Percentiles rank a stretch among this genome's conserved stretches.
phyloP scores from a whole-genome alignment of 306 rosid species.

The Fragaria nilgerrensis region DNA sequence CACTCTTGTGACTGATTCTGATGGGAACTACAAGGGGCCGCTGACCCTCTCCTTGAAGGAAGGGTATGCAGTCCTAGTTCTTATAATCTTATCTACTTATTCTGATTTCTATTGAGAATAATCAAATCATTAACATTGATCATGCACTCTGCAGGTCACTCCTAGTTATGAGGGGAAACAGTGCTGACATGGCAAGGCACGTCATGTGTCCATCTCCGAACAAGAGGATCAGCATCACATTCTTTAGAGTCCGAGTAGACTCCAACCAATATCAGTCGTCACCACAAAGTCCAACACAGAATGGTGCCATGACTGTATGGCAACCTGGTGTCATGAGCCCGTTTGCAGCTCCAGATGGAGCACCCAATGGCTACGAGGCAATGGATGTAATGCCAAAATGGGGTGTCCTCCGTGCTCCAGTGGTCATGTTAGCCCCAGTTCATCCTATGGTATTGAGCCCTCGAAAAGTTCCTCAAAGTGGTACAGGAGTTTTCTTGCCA shows the following conservation, averaged over 20 bases:
- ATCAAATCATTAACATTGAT: background rate
- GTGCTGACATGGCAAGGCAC: conserved; percentile 97
- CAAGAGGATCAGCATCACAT: conserved; percentile 75
- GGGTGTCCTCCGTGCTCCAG: conserved; percentile 72
- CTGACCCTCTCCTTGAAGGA: conserved; percentile 77
- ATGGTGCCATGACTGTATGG: conserved; percentile 60
- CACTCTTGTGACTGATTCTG: conserved; percentile 71
- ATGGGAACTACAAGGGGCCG: conserved; percentile 96
- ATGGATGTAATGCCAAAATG: conserved; percentile 73
- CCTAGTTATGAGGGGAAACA: conserved; percentile 95
- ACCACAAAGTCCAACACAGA: conserved; percentile 41
- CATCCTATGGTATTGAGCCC: conserved; percentile 63
- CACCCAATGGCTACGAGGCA: conserved; percentile 50
- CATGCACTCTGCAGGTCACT: conserved; percentile 59
- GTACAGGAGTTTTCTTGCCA: conserved; percentile 96
- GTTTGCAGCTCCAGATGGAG: conserved; percentile 58
- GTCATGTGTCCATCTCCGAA: conserved; percentile 87
- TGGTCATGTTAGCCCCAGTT: conserved; percentile 75
- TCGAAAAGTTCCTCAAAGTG: conserved; percentile 55
- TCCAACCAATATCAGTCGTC: conserved; percentile 64
- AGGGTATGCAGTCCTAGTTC: conserved; percentile 62
- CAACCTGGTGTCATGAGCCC: conserved; percentile 61
- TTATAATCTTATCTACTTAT: background rate
- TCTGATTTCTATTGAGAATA: background rate
- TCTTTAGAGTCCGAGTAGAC: conserved; percentile 74